Conservation (phyloP, 2,329 filamentous ascomycete genomes). For the Fusarium keratoplasticum region DNA sequence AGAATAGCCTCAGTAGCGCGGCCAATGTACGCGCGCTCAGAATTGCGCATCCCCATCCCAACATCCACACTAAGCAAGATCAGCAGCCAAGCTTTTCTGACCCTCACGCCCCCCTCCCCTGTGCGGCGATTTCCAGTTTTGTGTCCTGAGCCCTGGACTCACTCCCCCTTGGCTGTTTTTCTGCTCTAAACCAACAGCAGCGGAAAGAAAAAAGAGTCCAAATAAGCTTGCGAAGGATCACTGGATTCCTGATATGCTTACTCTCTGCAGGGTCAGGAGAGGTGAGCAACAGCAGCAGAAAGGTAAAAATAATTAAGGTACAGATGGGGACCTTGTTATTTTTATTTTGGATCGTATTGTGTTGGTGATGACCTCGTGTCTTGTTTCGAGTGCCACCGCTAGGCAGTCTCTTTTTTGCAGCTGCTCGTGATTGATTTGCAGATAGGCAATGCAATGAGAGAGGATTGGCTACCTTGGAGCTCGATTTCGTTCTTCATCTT, state of each 20-base stretch:
- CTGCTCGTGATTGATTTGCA: conserved; percentile 15
- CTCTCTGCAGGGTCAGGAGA: conserved; percentile 31
- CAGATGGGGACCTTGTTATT: background rate
- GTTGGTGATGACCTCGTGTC: background rate
- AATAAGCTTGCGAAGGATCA: conserved; percentile 32
- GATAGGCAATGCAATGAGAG: background rate
- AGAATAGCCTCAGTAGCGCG: background rate
- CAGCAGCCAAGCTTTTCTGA: conserved; percentile 34
- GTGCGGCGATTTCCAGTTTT: conserved; percentile 26
- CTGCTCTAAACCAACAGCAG: conserved; percentile 18
- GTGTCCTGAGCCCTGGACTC: background rate
- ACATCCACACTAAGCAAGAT: conserved; percentile 20
- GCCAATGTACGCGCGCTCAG: background rate
- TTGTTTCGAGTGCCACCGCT: background rate
- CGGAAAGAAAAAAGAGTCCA: background rate
- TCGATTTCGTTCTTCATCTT: conserved; percentile 15
- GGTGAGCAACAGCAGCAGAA: background rate
- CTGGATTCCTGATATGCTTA: conserved; percentile 33
- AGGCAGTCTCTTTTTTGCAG: background rate
- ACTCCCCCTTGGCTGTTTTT: conserved; percentile 11
- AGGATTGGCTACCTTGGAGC: conserved; percentile 6
- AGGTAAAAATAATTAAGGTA: conserved; percentile 15
- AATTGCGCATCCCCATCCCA: conserved; percentile 12
- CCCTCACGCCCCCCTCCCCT: conserved; percentile 10
- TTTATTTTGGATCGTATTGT: background rate